Percentiles rank a stretch among this genome's conserved stretches.
Evolutionary conservation across 768 basidiomycete species (phyloP).

Genomic region (Stropharia rugosoannulata): DNA sequence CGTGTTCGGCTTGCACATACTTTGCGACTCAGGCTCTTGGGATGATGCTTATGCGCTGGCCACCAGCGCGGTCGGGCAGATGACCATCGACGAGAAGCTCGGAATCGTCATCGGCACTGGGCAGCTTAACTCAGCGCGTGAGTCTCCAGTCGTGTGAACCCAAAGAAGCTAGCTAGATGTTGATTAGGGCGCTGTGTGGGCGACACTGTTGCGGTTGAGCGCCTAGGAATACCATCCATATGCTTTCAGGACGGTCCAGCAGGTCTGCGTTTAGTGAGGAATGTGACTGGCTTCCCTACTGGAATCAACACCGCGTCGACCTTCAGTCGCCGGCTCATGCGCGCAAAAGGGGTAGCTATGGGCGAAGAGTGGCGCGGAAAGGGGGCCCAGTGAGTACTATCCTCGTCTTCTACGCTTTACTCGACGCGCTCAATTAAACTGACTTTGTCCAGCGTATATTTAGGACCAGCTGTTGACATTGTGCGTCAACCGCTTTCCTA

Average conservation of each 20-base stretch:
- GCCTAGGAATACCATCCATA: constrained; percentile 42
- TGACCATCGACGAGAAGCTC: constrained; percentile 47
- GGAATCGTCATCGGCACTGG: constrained; percentile 46
- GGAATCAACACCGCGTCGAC: constrained; percentile 54
- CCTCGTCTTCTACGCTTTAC: background rate
- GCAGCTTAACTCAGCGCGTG: constrained; percentile 37
- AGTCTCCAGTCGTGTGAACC: constrained; percentile 1
- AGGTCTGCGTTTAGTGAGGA: constrained; percentile 39
- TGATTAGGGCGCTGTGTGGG: constrained; percentile 44
- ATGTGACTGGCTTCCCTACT: constrained; percentile 54
- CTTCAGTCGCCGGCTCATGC: constrained; percentile 63
- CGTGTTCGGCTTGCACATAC: no score
- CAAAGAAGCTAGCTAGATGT: background rate
- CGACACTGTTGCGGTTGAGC: constrained; percentile 39
- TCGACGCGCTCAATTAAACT: background rate
- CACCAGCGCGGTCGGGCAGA: constrained; percentile 30
- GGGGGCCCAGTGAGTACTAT: constrained; percentile 47
- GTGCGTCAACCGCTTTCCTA: constrained; percentile 26
- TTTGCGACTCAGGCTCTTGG: constrained; percentile 37
- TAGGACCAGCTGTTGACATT: constrained; percentile 58
- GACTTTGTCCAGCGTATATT: constrained; percentile 32
- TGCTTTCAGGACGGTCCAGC: constrained; percentile 52
- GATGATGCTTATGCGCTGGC: constrained; percentile 40
- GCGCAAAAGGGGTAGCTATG: constrained; percentile 58
- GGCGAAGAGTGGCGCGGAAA: constrained; percentile 70